Conservation (phyloP, 345 rosid genomes). For the Boechera stricta region DNA sequence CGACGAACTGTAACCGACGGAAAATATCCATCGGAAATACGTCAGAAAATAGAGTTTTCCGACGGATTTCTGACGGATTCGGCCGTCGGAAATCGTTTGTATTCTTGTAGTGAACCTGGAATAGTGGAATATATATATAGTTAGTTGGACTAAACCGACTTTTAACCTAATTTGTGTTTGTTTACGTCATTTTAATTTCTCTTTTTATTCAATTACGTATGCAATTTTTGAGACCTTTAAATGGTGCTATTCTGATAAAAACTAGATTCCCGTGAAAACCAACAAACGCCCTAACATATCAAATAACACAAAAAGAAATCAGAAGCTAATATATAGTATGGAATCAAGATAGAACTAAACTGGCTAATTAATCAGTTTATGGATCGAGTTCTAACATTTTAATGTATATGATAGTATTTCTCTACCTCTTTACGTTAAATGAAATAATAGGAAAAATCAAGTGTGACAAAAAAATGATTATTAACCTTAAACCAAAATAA, state of each 20-base stretch:
- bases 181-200: neutral
- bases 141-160: neutral
- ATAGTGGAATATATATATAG: too few species aligned
- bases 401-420: too few species aligned
- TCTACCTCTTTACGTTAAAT: neutral
- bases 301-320: neutral
- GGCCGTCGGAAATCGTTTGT: too few species aligned
- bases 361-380: neutral
- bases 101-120: too few species aligned
- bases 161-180: constrained; percentile 19
- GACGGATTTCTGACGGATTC: too few species aligned
- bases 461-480: neutral
- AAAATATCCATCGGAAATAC: too few species aligned
- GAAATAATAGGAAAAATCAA: neutral
- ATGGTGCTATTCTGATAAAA: neutral
- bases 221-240: neutral
- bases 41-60: too few species aligned
- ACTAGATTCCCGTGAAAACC: neutral
- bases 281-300: neutral
- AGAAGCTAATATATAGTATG: neutral
- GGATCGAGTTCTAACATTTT: constrained; percentile 1
- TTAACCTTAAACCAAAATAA: too few species aligned
- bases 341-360: neutral
- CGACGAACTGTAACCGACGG: too few species aligned
- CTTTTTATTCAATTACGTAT: neutral